Percentiles rank a stretch among this genome's conserved stretches.
Evolutionary conservation across 1,139 yeast genomes (phyloP).

Genomic region (Blastobotrys elegans): DNA sequence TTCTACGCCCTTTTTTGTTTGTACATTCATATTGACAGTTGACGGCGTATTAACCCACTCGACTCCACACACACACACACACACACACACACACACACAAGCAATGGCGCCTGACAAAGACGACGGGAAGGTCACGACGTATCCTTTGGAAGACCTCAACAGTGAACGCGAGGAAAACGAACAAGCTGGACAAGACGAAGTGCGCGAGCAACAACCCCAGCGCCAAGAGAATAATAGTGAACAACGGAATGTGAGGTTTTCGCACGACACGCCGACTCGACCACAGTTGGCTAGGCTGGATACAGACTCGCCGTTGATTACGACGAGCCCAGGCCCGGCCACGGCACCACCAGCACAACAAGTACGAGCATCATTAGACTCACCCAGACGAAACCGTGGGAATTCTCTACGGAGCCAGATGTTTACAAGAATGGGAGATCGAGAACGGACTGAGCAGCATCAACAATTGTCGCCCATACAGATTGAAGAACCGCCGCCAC

Average conservation of each 20-base stretch:
- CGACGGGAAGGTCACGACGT: conserved; percentile 1
- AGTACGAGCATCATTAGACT: no score
- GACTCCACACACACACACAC: no score
- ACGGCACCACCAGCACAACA: no score
- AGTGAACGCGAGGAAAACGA: no score
- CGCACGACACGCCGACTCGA: neutral
- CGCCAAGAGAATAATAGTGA: neutral
- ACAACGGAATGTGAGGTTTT: neutral
- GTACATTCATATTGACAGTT: no score
- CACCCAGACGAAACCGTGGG: conserved; percentile 13
- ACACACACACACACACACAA: no score
- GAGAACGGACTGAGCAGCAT: neutral
- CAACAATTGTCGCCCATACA: conserved; percentile 9
- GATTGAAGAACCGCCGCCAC: neutral
- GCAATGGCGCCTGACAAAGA: no score
- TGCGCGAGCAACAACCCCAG: neutral
- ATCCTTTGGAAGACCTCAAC: conserved; percentile 4
- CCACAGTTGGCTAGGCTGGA: conserved; percentile 10
- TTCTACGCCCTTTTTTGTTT: no score
- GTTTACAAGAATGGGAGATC: conserved; percentile 10
- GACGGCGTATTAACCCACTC: no score
- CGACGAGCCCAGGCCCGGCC: neutral
- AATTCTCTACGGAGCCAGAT: conserved; percentile 14
- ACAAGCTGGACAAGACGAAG: neutral
- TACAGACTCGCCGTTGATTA: conserved; percentile 7